Percentiles rank a stretch among this genome's conserved stretches.
phyloP scores from a whole-genome alignment of 1,284 basidiomycete species.

The Salmacisia buchloeana region DNA sequence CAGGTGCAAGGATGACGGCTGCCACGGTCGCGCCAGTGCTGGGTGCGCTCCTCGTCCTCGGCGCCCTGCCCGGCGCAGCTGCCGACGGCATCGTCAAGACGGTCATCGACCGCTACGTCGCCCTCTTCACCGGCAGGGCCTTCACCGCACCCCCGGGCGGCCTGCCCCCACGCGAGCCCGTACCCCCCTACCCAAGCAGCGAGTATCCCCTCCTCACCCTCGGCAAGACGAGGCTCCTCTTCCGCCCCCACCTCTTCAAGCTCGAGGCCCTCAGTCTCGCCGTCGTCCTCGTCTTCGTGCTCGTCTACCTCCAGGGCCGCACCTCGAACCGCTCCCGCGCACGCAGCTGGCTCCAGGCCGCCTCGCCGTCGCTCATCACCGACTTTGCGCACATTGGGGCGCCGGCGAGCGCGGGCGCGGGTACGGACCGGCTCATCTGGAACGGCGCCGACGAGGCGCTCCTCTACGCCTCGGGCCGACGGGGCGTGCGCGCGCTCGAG shows the following conservation, averaged over 20 bases:
- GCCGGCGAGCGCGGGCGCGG: slow-evolving; percentile 22
- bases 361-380: slow-evolving; percentile 22
- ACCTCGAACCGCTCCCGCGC: slow-evolving; percentile 29
- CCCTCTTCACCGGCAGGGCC: neutral
- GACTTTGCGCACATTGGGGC: slow-evolving; percentile 17
- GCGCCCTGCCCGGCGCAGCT: neutral
- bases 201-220: neutral
- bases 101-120: no score
- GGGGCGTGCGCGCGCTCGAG: slow-evolving; percentile 26
- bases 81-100: neutral
- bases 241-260: slow-evolving; percentile 19
- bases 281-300: slow-evolving; percentile 27
- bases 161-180: neutral
- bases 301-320: slow-evolving; percentile 34
- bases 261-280: slow-evolving; percentile 29
- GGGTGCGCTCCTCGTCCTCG: neutral
- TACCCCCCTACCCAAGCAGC: neutral
- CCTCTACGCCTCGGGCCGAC: slow-evolving; percentile 44
- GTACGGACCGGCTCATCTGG: slow-evolving; percentile 30
- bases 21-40: neutral
- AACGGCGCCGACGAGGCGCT: slow-evolving; percentile 42
- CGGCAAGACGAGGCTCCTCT: slow-evolving; percentile 3
- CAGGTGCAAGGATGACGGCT: neutral
- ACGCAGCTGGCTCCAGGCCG: slow-evolving; percentile 20
- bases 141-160: no score